Conservation (phyloP, 1,139 yeast genomes). For the Scheffersomyces illinoinensis region DNA sequence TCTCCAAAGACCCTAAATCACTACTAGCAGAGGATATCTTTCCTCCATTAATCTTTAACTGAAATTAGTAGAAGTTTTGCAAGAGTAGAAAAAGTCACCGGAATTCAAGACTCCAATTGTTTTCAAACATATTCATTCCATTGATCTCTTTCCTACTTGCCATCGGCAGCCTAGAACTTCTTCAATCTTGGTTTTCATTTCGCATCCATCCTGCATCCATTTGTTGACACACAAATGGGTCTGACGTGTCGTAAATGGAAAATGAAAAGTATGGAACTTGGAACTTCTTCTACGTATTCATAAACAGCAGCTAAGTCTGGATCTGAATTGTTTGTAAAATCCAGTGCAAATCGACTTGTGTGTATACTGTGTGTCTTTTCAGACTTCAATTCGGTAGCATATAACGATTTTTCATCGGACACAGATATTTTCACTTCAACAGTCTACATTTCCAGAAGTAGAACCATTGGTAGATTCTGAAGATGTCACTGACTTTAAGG, state of each 20-base stretch:
- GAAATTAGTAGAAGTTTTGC: too few species aligned
- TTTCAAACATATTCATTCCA: too few species aligned
- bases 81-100: too few species aligned
- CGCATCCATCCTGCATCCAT: background rate
- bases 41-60: too few species aligned
- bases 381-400: background rate
- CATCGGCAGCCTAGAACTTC: background rate
- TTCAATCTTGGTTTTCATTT: background rate
- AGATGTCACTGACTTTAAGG: conserved; percentile 28
- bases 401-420: conserved; percentile 1
- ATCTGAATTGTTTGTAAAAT: background rate
- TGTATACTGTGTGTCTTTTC: background rate
- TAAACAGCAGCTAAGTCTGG: background rate
- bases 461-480: background rate
- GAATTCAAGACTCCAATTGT: too few species aligned
- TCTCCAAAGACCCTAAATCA: too few species aligned
- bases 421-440: conserved; percentile 3
- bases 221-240: background rate
- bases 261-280: background rate
- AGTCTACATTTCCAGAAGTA: background rate
- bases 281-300: background rate
- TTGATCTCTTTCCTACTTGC: too few species aligned
- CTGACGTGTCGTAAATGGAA: background rate
- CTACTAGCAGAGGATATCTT: too few species aligned
- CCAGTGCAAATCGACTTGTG: background rate